Percentiles rank a stretch among this genome's conserved stretches.
Conservation (phyloP, 495 filamentous ascomycete species). For the Recurvomyces mirabilis region DNA sequence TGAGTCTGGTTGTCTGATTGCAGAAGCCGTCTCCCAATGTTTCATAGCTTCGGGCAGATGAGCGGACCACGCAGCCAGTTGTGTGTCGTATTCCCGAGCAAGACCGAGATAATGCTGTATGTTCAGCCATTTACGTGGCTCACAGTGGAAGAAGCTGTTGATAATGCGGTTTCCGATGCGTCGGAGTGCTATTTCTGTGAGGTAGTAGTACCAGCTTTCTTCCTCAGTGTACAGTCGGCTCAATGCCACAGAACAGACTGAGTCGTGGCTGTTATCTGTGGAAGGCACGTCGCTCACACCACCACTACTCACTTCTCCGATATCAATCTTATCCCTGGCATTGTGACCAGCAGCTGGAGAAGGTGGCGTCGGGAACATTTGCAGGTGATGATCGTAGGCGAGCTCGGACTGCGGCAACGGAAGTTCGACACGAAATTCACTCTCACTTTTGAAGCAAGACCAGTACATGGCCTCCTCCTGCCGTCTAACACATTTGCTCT, state of each 20-base stretch:
- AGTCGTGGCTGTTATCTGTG: not conserved
- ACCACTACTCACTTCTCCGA: too few relatives aligned
- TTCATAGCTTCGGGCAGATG: conserved; percentile 15
- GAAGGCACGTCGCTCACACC: not conserved
- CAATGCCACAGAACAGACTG: not conserved
- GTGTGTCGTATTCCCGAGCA: conserved; percentile 13
- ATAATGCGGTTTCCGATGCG: conserved; percentile 17
- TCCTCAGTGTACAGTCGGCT: conserved; percentile 9
- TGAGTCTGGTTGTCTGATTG: conserved; percentile 1
- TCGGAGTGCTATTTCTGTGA: conserved; percentile 15
- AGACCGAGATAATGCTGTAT: conserved; percentile 6
- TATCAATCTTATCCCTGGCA: too few relatives aligned
- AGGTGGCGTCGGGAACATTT: conserved; percentile 27
- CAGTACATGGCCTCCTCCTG: conserved; percentile 27
- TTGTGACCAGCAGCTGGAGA: not conserved
- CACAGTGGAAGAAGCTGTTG: conserved; percentile 15
- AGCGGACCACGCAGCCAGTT: conserved; percentile 11
- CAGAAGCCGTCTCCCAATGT: conserved; percentile 5
- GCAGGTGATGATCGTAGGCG: conserved; percentile 16
- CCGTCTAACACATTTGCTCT: not conserved
- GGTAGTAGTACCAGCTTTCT: conserved; percentile 19
- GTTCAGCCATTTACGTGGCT: conserved; percentile 2
- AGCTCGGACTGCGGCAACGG: conserved; percentile 20
- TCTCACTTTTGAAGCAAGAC: conserved; percentile 31
- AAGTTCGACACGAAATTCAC: conserved; percentile 25